Percentiles rank a stretch among this genome's conserved stretches.
phyloP scores from a whole-genome alignment of 1,139 yeast genomes.

The Yamadazyma spencermartinsiae region DNA sequence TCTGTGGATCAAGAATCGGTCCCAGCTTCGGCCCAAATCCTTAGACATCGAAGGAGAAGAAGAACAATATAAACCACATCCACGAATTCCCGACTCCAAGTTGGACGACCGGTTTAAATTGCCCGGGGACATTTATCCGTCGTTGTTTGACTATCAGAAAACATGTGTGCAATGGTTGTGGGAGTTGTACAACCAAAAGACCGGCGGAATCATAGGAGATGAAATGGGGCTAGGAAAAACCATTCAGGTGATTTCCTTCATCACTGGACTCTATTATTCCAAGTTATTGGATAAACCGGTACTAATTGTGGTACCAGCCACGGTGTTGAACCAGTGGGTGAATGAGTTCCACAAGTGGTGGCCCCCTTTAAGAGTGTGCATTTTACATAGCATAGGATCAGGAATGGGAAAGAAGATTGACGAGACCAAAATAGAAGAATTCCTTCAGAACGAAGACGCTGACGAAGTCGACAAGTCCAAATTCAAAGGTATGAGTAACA shows the following conservation, averaged over 20 bases:
- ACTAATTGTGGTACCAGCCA: conserved; percentile 91
- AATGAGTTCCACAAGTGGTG: conserved; percentile 96
- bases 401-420: conserved; percentile 62
- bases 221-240: conserved; percentile 99
- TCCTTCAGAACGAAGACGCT: conserved; percentile 47
- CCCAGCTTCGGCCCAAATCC: not conserved
- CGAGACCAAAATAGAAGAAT: conserved; percentile 53
- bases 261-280: conserved; percentile 89
- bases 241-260: conserved; percentile 82
- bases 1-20: conserved; percentile 56
- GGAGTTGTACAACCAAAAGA: conserved; percentile 82
- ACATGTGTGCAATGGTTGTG: conserved; percentile 82
- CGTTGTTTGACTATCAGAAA: conserved; percentile 88
- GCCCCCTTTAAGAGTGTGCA: conserved; percentile 90
- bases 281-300: conserved; percentile 74
- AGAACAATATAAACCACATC: conserved; percentile 78
- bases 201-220: conserved; percentile 96
- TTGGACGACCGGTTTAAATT: conserved; percentile 67
- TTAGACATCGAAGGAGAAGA: conserved; percentile 32
- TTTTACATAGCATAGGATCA: conserved; percentile 87
- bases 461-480: conserved; percentile 29
- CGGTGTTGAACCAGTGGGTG: conserved; percentile 95
- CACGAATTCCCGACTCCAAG: conserved; percentile 70
- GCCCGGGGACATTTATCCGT: conserved; percentile 90
- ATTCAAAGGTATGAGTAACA: conserved; percentile 30